phyloP scores from a whole-genome alignment of 306 rosid species.

The Quercus agrifolia region DNA sequence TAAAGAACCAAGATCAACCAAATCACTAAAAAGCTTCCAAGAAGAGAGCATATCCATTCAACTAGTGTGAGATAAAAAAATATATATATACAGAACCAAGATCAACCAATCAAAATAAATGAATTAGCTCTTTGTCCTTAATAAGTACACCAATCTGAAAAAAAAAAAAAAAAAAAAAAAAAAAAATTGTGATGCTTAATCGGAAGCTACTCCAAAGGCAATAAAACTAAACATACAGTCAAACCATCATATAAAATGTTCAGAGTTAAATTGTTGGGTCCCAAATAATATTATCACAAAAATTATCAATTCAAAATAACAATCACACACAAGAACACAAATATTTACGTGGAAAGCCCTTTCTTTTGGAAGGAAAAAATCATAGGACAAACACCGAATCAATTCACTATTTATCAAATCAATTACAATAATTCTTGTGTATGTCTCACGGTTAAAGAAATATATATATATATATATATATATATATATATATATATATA shows the following conservation, averaged over 20 bases:
- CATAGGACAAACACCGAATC: accelerated
- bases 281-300: too few relatives aligned
- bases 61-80: too few relatives aligned
- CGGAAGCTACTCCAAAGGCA: constrained; percentile 5
- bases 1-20: constrained; percentile 25
- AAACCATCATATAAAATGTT: too few relatives aligned
- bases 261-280: accelerated
- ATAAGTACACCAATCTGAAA: constrained; percentile 75
- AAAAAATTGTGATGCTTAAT: constrained; percentile 21
- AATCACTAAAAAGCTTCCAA: background rate
- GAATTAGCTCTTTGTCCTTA: constrained; percentile 71
- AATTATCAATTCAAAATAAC: too few relatives aligned
- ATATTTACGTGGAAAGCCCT: too few relatives aligned
- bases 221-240: background rate
- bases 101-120: constrained; percentile 7
- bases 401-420: too few relatives aligned
- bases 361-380: accelerated
- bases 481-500: too few relatives aligned
- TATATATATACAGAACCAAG: too few relatives aligned
- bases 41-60: background rate
- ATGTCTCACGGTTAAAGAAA: too few relatives aligned
- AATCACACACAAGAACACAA: too few relatives aligned
- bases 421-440: too few relatives aligned
- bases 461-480: too few relatives aligned
- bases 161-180: constrained; percentile 38